Conservation (phyloP, 2,329 filamentous ascomycete species). For the Cadophora sp. region DNA sequence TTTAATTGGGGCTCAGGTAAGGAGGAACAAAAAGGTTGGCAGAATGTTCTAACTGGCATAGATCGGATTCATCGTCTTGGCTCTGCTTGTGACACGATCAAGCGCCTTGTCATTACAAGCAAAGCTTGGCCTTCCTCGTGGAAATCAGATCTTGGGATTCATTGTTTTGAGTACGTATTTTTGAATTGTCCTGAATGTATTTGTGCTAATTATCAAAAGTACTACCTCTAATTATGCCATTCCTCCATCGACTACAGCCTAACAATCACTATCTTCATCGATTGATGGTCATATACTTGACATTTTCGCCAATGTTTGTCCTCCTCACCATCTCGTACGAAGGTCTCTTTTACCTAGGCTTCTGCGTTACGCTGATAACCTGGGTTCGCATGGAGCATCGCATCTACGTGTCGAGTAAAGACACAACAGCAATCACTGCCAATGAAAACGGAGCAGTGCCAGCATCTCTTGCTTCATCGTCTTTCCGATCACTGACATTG, state of each 20-base stretch:
- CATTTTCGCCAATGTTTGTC: constrained; percentile 92
- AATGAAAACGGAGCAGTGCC: constrained; percentile 35
- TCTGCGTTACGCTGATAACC: constrained; percentile 79
- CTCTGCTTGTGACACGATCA: constrained; percentile 86
- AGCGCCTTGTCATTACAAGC: constrained; percentile 86
- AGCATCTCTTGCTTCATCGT: constrained; percentile 39
- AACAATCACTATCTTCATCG: constrained; percentile 91
- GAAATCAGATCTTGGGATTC: constrained; percentile 90
- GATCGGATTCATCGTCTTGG: constrained; percentile 77
- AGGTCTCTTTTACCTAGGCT: constrained; percentile 92
- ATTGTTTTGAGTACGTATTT: constrained; percentile 68
- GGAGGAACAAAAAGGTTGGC: constrained; percentile 28
- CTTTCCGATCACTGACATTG: constrained; percentile 71
- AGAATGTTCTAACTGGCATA: constrained; percentile 43
- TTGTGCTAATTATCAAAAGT: constrained; percentile 52
- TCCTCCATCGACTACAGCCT: constrained; percentile 80
- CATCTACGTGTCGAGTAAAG: constrained; percentile 58
- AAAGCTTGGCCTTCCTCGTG: constrained; percentile 81
- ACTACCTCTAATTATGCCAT: constrained; percentile 77
- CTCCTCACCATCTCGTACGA: constrained; percentile 98
- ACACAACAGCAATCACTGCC: constrained; percentile 8
- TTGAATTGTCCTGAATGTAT: constrained; percentile 28
- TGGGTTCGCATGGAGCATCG: constrained; percentile 94
- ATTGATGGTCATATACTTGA: constrained; percentile 86
- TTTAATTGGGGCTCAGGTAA: constrained; percentile 71